Evolutionary conservation across 805 yeast genomes (phyloP), one percentile per base, ranked within the genome.

Genomic region (Pichia phayaonensis): DNA sequence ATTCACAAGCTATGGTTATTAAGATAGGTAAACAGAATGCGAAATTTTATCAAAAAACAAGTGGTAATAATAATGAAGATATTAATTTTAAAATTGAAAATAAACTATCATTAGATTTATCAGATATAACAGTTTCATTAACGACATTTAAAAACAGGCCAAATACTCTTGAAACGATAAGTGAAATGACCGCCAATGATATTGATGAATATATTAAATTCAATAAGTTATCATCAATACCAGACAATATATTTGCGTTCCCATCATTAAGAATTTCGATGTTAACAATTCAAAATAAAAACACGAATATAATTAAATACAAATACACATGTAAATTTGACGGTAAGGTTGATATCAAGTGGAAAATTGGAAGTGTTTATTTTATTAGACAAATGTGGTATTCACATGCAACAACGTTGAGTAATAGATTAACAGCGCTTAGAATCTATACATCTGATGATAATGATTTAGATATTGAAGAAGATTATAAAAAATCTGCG

Each of bases 381-480:
- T 89, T 89, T 56, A 88, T 94, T 34, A 74, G 95, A 36, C 96
- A 89, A 60, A 90, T 94, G 96, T 86, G 90, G 83, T 77, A 89
- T 15, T 79, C 90, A 2, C 97, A 94, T 68, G 82, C 81, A 1
- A 77, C 81, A 42, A 85, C 96, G 0, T 70, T 88, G 47, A 73
- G 78, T 3, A 76, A 89, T 5, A 75, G 96, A 54, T 64, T 76
- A 40, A 73, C 76, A 16, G 65, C 71, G 4, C 53, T 67, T 41
- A 54, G 69, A 31, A 61, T 68, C 8, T 65, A 61, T 29, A 58
- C 67, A 3, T 57, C 63, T n/a, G 57, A 56, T 8, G 73, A 69
- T 56, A 56, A 56, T 59, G 74, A 68, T 47, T 71, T 56, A 22
- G 49, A 54, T 6, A 45, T 56, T 31, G 66, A 61, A 38, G 69